phyloP scores from a whole-genome alignment of 306 rosid genomes.

The Acacia crassicarpa region DNA sequence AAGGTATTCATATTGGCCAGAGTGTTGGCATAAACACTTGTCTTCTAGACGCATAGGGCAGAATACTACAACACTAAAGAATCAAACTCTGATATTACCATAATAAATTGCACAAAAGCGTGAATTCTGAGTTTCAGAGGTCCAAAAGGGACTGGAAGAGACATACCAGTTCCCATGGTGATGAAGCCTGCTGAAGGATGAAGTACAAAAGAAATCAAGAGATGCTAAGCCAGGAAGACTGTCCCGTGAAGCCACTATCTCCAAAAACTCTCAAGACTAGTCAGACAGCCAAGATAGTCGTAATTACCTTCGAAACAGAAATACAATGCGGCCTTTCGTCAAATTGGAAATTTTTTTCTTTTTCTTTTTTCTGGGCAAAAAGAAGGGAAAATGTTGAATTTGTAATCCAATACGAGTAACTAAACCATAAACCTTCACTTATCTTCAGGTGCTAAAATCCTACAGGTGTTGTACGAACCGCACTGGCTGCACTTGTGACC shows the following conservation, averaged over 20 bases:
- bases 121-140: neutral
- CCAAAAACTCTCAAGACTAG: neutral
- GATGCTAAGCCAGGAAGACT: too few species aligned
- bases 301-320: neutral
- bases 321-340: neutral
- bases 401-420: neutral
- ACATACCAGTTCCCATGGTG: constrained; percentile 94
- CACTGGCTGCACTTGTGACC: constrained; percentile 68
- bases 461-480: constrained; percentile 65
- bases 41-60: neutral
- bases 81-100: constrained; percentile 1
- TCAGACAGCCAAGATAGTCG: too few species aligned
- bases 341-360: neutral
- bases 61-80: neutral
- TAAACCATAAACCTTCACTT: constrained; percentile 8
- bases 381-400: neutral
- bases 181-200: constrained; percentile 65
- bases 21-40: neutral
- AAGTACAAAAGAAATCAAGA: constrained; percentile 79
- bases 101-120: neutral
- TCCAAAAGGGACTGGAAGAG: neutral
- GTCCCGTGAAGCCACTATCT: too few species aligned
- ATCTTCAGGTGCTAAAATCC: constrained; percentile 45
- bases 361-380: neutral
- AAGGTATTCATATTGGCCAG: neutral